Evolutionary conservation across 805 yeast species (phyloP).

Genomic region (Wickerhamomyces silvicola): DNA sequence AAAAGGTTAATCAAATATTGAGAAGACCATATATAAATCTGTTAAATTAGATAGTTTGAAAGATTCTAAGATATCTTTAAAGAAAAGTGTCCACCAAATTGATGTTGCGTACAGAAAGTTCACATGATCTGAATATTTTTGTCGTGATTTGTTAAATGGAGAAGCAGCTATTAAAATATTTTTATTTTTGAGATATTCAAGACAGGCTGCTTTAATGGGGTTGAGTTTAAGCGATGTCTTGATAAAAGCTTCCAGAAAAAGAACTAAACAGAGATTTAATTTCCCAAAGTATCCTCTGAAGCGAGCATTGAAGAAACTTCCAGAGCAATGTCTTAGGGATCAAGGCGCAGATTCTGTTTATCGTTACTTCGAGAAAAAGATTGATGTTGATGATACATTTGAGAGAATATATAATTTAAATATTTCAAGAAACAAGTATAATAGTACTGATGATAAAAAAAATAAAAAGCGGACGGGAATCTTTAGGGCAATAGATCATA

Average conservation of each 20-base stretch:
- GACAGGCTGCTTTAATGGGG: constrained; percentile 34
- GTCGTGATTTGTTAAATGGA: constrained; percentile 28
- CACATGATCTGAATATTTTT: constrained; percentile 29
- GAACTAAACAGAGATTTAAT: constrained; percentile 28
- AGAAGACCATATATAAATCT: no score
- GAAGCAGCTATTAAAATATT: constrained; percentile 32
- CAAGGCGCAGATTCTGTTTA: constrained; percentile 40
- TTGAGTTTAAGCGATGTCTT: constrained; percentile 22
- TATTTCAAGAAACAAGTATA: constrained; percentile 30
- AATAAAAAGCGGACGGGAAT: constrained; percentile 5
- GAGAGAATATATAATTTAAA: constrained; percentile 37
- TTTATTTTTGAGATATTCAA: constrained; percentile 32
- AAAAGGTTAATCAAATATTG: no score
- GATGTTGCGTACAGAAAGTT: constrained; percentile 31
- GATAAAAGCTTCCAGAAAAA: constrained; percentile 15
- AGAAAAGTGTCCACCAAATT: constrained; percentile 24
- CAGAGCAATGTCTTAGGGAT: constrained; percentile 37
- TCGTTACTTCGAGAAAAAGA: constrained; percentile 35
- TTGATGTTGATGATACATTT: constrained; percentile 41
- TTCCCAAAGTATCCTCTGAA: constrained; percentile 33
- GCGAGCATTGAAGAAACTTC: constrained; percentile 35
- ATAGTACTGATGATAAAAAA: constrained; percentile 2
- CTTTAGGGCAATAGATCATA: constrained; percentile 34
- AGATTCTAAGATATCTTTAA: constrained; percentile 17
- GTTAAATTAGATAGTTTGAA: constrained; percentile 5